Evolutionary conservation across 257 asterid genomes (phyloP).

Genomic region (Parsonsia alboflavescens): DNA sequence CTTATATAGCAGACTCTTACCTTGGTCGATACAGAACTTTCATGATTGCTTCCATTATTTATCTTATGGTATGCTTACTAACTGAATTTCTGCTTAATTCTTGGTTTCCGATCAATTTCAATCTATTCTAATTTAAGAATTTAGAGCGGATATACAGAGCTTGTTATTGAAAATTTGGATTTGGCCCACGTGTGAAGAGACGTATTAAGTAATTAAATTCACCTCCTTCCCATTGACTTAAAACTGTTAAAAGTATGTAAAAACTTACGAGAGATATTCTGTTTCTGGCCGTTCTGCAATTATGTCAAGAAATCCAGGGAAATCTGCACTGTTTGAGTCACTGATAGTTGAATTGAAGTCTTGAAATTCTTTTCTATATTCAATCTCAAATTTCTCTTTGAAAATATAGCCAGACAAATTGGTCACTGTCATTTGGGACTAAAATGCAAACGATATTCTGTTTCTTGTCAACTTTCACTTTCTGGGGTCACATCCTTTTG

Average conservation of each 20-base stretch:
- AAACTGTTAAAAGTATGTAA: no score
- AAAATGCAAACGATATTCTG: background rate
- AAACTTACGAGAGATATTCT: no score
- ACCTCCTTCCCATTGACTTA: no score
- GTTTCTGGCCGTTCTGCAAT: background rate
- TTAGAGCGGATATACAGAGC: no score
- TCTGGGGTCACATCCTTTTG: background rate
- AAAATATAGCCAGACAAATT: background rate
- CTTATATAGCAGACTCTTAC: slow-evolving; percentile 62
- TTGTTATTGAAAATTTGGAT: no score
- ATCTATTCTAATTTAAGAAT: no score
- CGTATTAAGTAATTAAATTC: no score
- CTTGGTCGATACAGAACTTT: slow-evolving; percentile 82
- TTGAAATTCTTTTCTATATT: background rate
- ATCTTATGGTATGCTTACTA: slow-evolving; percentile 36
- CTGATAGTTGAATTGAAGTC: background rate
- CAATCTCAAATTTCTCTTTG: background rate
- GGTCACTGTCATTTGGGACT: no score
- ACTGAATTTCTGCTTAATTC: background rate
- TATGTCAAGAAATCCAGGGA: background rate
- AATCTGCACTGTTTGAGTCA: background rate
- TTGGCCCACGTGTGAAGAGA: no score
- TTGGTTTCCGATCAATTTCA: no score
- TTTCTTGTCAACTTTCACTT: background rate
- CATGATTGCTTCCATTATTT: slow-evolving; percentile 48